Evolutionary conservation across 768 basidiomycete species (phyloP).

Genomic region (Lentinula edodes): DNA sequence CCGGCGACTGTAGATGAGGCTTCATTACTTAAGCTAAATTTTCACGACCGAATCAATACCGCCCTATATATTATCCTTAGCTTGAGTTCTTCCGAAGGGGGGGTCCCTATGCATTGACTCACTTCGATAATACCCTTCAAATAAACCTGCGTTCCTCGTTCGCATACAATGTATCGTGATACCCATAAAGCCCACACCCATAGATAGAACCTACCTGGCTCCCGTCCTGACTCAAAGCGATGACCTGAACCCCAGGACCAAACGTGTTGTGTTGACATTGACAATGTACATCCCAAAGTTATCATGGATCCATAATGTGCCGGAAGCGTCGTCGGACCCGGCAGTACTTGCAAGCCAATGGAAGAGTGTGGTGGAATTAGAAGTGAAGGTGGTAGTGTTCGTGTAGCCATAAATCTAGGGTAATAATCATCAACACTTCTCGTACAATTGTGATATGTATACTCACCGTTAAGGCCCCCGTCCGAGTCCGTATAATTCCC

Average conservation of each 20-base stretch:
- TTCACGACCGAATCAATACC: constrained; percentile 38
- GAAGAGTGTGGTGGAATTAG: constrained; percentile 36
- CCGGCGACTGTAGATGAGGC: constrained; percentile 30
- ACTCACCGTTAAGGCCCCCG: constrained; percentile 36
- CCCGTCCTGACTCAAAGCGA: constrained; percentile 46
- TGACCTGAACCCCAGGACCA: constrained; percentile 39
- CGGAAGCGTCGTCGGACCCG: constrained; percentile 42
- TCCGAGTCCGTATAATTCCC: constrained; percentile 39
- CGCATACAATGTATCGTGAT: constrained; percentile 43
- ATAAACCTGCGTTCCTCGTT: constrained; percentile 43
- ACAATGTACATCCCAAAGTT: constrained; percentile 46
- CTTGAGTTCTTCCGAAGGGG: background rate
- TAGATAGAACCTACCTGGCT: constrained; percentile 40
- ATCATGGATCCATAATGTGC: constrained; percentile 42
- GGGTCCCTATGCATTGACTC: background rate
- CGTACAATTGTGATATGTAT: background rate
- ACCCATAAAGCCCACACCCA: constrained; percentile 40
- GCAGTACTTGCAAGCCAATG: constrained; percentile 27
- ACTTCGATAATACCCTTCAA: constrained; percentile 43
- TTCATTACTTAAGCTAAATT: constrained; percentile 35
- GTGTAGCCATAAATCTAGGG: constrained; percentile 40
- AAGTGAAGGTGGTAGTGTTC: constrained; percentile 29
- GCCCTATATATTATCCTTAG: constrained; percentile 23
- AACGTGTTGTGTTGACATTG: constrained; percentile 41
- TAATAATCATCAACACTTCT: background rate